A percentile compares a stretch with the other conserved stretches of the same genome.
Conservation (phyloP, 148 eudicot species). For the Suaeda aralocaspica region DNA sequence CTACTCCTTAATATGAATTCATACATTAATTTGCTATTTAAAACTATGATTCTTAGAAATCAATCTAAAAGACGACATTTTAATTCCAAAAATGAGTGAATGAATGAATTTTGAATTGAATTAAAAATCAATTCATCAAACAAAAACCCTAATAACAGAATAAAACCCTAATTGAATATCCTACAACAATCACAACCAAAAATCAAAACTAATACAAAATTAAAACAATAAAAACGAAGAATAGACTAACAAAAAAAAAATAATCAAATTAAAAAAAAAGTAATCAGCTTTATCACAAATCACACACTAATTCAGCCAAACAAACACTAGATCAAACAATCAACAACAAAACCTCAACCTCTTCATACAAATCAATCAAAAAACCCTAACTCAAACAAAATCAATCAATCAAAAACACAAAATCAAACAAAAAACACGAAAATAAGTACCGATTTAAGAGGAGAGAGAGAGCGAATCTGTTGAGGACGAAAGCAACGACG, state of each 20-base stretch:
- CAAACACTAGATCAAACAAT: not conserved
- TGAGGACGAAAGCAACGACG: constrained; percentile 25
- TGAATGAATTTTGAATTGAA: too few species aligned
- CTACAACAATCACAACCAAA: too few species aligned
- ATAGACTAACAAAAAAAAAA: not conserved
- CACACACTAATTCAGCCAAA: not conserved
- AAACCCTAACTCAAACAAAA: not conserved
- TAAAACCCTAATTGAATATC: too few species aligned
- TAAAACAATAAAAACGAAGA: too few species aligned
- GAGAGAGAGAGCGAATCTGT: constrained; percentile 12
- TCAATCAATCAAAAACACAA: not conserved
- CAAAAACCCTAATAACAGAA: too few species aligned
- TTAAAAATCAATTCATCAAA: too few species aligned
- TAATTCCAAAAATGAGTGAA: too few species aligned
- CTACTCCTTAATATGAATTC: too few species aligned
- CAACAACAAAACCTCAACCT: not conserved
- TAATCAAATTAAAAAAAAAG: not conserved
- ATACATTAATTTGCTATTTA: too few species aligned
- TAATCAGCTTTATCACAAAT: not conserved
- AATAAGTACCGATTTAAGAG: constrained; percentile 21
- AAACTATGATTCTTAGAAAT: too few species aligned
- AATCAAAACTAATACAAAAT: too few species aligned
- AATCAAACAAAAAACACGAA: not conserved
- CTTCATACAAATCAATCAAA: not conserved
- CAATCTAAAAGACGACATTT: too few species aligned